Evolutionary conservation across 106 monocot species (phyloP).

Genomic region (Xerophyta viscosa): DNA sequence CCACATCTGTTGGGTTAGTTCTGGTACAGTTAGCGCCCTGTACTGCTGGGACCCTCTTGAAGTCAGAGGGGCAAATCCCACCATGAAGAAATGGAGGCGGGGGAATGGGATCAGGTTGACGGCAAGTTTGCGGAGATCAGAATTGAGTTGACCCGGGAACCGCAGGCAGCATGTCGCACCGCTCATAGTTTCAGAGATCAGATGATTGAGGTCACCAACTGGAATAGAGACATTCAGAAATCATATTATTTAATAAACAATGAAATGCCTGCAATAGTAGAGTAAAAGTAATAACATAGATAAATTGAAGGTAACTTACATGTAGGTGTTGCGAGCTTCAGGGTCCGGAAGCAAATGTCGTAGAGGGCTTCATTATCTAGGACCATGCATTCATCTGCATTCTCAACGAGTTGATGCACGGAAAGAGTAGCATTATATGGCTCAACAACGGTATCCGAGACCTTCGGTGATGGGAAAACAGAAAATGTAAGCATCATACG

Average conservation of each 20-base stretch:
- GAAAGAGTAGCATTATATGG: conserved; percentile 39
- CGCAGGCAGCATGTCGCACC: conserved; percentile 14
- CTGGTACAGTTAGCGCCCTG: conserved; percentile 66
- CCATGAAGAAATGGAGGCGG: conserved; percentile 72
- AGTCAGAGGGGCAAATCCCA: conserved; percentile 50
- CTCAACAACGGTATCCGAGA: conserved; percentile 34
- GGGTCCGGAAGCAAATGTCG: conserved; percentile 36
- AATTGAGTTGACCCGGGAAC: conserved; percentile 14
- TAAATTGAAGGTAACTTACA: conserved; percentile 13
- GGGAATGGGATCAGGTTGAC: conserved; percentile 65
- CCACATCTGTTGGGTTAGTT: conserved; percentile 88
- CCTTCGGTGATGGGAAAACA: conserved; percentile 32
- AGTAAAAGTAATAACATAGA: background rate
- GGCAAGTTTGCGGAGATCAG: conserved; percentile 25
- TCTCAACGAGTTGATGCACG: conserved; percentile 36
- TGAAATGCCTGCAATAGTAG: no score
- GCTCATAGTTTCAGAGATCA: conserved; percentile 13
- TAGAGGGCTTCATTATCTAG: conserved; percentile 20
- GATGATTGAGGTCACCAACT: conserved; percentile 17
- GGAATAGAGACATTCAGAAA: background rate
- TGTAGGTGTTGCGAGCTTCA: conserved; percentile 31
- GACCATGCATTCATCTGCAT: conserved; percentile 35
- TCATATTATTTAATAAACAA: background rate
- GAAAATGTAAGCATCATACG: conserved; percentile 40
- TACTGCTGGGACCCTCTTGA: conserved; percentile 68